Evolutionary conservation across 306 rosid species (phyloP), one percentile per base, ranked within the genome.

Genomic region (Vigna hirtella): DNA sequence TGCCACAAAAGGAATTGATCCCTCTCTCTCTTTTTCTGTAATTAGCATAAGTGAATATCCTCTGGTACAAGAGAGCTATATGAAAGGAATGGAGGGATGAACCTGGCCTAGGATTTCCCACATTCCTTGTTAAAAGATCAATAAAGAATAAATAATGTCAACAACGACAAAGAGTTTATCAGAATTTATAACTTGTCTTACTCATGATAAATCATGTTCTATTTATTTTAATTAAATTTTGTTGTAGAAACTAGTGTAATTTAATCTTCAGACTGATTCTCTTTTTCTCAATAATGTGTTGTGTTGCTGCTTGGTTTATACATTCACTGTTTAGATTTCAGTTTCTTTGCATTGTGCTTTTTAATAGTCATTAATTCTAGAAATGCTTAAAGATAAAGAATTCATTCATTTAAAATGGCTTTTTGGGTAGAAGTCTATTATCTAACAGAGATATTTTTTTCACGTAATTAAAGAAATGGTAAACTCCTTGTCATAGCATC

Each of bases 1-100:
- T 63, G 68, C 68, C 68, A 15, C 24, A 63, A 34, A 63, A 63
- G 24, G 32, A 63, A 8, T 63, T 63, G 48, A 47, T 63, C 48
- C 69, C 32, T 3, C 14, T 6, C 36, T 63, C 69, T 63, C 47
- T 36, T 2, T 63, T 34, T 14, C 1, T 20, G 68, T n/a, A 16
- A 47, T 34, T 17, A 36, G 69, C 36, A 36, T 34, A 10, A 16
- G 15, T 32, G 48, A 63, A 1, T 16, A 47, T 63, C 48, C 7
- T 4, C 36, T 32, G 6, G 36, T 34, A n/a, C 69, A 63, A 63
- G 26, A 34, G 2, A 34, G 15, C 13, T 32, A 36, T 32, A 63
- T 63, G 14, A n/a, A 63, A 63, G 47, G 47, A 36, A 63, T n/a
- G 47, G 69, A 63, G 14, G 48, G 24, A 36, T 63, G 9, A 16